phyloP scores from a whole-genome alignment of 345 rosid genomes.

The Acer campestre region DNA sequence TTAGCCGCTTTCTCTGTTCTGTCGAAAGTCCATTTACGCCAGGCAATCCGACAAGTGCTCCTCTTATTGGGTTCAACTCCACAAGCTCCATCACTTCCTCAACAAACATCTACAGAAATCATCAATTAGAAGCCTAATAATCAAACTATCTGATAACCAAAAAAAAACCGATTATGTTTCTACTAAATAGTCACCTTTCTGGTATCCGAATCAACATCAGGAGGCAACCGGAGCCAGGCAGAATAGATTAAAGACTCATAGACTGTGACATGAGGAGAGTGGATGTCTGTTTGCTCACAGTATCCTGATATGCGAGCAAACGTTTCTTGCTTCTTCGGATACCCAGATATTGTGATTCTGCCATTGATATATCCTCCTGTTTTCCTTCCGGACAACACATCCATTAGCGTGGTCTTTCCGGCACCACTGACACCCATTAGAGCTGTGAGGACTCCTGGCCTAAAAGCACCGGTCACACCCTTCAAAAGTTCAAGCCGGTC shows the following conservation, averaged over 20 bases:
- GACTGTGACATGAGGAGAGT: conserved; percentile 70
- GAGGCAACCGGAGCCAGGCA: conserved; percentile 65
- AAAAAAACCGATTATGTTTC: too few species aligned
- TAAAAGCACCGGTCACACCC: conserved; percentile 66
- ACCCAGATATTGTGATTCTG: conserved; percentile 55
- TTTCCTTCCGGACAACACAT: conserved; percentile 76
- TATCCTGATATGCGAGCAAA: conserved; percentile 73
- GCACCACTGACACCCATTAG: conserved; percentile 78
- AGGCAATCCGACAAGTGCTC: conserved; percentile 64
- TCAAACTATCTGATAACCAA: not conserved
- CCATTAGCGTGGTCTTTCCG: conserved; percentile 78
- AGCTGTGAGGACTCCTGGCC: conserved; percentile 72
- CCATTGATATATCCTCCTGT: conserved; percentile 68
- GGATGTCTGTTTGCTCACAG: conserved; percentile 75
- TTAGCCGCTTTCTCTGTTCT: conserved; percentile 68
- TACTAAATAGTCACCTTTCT: conserved; percentile 44
- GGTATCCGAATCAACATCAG: conserved; percentile 58
- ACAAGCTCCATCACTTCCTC: conserved; percentile 83
- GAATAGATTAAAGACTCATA: conserved; percentile 63
- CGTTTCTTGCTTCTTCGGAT: conserved; percentile 69
- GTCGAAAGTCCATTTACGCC: conserved; percentile 63
- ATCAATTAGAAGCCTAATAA: not conserved
- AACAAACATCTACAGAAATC: conserved; percentile 50
- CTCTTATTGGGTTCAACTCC: conserved; percentile 52
- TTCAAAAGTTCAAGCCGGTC: conserved; percentile 57